phyloP scores from a whole-genome alignment of 352 stramenopile genomes.

The Phytophthora cryptogea region DNA sequence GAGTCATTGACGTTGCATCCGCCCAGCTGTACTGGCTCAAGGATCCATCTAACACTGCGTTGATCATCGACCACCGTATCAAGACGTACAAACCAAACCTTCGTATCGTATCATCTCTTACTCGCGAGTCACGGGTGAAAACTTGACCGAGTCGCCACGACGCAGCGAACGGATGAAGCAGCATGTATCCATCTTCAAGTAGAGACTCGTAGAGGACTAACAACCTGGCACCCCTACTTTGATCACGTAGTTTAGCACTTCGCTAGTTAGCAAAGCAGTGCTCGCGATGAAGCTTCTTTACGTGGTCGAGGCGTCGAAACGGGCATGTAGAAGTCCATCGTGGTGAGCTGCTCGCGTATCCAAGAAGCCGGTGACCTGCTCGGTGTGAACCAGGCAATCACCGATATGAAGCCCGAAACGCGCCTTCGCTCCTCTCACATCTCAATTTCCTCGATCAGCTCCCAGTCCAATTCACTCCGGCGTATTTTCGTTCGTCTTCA shows the following conservation, averaged over 20 bases:
- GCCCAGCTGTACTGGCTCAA: constrained; percentile 27
- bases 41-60: not conserved
- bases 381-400: not conserved
- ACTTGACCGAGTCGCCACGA: constrained; percentile 15
- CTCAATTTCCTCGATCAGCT: constrained; percentile 33
- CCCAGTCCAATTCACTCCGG: constrained; percentile 5
- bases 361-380: constrained; percentile 3
- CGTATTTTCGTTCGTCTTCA: constrained; percentile 5
- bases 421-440: constrained; percentile 27
- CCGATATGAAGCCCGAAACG: not conserved
- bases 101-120: not conserved
- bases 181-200: constrained; percentile 19
- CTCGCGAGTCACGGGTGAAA: constrained; percentile 2
- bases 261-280: constrained; percentile 1
- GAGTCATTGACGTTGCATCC: constrained; percentile 8
- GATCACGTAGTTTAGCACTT: constrained; percentile 1
- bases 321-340: constrained; percentile 31
- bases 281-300: constrained; percentile 27
- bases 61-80: not conserved
- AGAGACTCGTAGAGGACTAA: constrained; percentile 26
- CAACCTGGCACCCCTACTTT: not conserved
- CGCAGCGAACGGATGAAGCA: constrained; percentile 19
- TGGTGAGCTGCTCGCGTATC: constrained; percentile 21
- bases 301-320: constrained; percentile 25
- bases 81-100: not conserved